A percentile compares a stretch with the other conserved stretches of the same genome.
phyloP scores from a whole-genome alignment of 176 grass and related monocot genomes.

The Aegilops umbellulata region DNA sequence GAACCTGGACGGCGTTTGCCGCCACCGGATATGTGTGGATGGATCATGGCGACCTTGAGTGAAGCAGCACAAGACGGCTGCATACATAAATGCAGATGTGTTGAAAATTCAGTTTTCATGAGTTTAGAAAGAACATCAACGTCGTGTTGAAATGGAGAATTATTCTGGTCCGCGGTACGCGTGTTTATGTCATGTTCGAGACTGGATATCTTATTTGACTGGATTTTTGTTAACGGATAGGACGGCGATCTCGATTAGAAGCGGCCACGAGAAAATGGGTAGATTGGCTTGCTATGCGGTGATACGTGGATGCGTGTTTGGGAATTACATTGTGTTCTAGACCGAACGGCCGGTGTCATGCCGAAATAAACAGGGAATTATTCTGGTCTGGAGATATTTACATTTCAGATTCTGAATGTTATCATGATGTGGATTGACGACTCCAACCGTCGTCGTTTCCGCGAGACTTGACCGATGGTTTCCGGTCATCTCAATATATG shows the following conservation, averaged over 20 bases:
- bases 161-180: too few relatives aligned
- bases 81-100: neutral
- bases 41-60: neutral
- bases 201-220: too few relatives aligned
- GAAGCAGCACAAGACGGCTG: neutral
- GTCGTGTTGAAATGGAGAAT: neutral
- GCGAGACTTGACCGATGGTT: neutral
- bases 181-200: too few relatives aligned
- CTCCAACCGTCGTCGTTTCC: neutral
- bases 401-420: neutral
- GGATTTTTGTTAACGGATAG: too few relatives aligned
- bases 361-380: neutral
- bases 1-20: slow-evolving; percentile 24
- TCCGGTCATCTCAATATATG: too few relatives aligned
- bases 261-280: too few relatives aligned
- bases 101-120: neutral
- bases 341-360: too few relatives aligned
- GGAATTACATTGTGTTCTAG: too few relatives aligned
- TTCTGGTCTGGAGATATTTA: neutral
- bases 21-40: neutral
- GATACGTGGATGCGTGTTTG: neutral
- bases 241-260: too few relatives aligned
- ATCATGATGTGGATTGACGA: neutral
- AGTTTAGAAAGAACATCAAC: neutral
- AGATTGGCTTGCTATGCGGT: neutral